Evolutionary conservation across 768 basidiomycete species (phyloP).

Genomic region (Chiua virens): DNA sequence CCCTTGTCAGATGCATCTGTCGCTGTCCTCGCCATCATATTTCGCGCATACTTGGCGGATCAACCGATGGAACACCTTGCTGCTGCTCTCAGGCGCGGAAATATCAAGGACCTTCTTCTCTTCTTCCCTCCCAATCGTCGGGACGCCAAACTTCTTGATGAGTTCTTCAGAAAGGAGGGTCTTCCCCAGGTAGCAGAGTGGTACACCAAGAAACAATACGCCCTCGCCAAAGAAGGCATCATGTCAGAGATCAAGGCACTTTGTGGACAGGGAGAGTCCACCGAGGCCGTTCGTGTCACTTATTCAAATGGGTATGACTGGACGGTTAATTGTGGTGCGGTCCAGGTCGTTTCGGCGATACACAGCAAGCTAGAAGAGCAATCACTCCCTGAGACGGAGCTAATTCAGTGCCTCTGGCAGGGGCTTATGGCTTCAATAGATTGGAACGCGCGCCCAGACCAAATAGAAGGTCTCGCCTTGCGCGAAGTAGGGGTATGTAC

Average conservation of each 20-base stretch:
- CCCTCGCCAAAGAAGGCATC: slow-evolving; percentile 77
- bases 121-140: slow-evolving; percentile 90
- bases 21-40: slow-evolving; percentile 71
- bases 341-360: slow-evolving; percentile 74
- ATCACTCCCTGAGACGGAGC: slow-evolving; percentile 82
- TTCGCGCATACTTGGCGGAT: slow-evolving; percentile 77
- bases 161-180: slow-evolving; percentile 81
- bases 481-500: slow-evolving; percentile 82
- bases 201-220: slow-evolving; percentile 90
- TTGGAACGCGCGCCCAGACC: slow-evolving; percentile 87
- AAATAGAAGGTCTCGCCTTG: slow-evolving; percentile 86
- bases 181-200: slow-evolving; percentile 85
- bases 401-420: slow-evolving; percentile 89
- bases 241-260: slow-evolving; percentile 67
- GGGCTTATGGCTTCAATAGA: slow-evolving; percentile 87
- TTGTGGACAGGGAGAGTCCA: slow-evolving; percentile 65
- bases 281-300: slow-evolving; percentile 56
- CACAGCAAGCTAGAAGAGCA: slow-evolving; percentile 71
- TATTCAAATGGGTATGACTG: background rate
- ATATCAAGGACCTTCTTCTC: slow-evolving; percentile 78
- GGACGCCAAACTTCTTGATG: slow-evolving; percentile 70
- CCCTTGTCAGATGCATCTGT: slow-evolving; percentile 66
- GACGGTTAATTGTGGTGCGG: slow-evolving; percentile 10
- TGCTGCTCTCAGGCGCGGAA: slow-evolving; percentile 75
- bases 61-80: slow-evolving; percentile 92